Evolutionary conservation across 345 rosid genomes (phyloP).

Genomic region (Gossypium raimondii): DNA sequence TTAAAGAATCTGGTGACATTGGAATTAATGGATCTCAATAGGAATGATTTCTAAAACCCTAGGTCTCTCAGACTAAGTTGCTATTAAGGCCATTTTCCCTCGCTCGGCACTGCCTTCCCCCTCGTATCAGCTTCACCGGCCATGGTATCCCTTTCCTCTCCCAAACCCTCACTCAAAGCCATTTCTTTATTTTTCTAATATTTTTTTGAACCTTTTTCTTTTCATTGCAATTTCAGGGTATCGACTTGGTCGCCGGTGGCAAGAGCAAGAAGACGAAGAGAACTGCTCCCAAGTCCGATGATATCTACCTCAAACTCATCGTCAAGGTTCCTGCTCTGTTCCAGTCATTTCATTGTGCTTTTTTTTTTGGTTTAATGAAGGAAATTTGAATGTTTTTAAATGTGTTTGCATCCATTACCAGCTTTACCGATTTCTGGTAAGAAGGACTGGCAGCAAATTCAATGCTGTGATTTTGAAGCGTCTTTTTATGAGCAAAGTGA

Average conservation of each 20-base stretch:
- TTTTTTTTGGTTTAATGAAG: background rate
- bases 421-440: slow-evolving; percentile 68
- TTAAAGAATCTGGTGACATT: background rate
- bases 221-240: slow-evolving; percentile 43
- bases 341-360: background rate
- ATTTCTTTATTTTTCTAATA: background rate
- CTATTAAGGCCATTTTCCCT: background rate
- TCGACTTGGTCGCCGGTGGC: slow-evolving; percentile 72
- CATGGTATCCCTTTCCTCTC: slow-evolving; percentile 13
- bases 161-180: background rate
- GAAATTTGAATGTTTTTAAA: background rate
- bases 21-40: background rate
- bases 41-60: background rate
- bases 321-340: slow-evolving; percentile 46
- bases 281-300: slow-evolving; percentile 65
- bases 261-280: slow-evolving; percentile 74
- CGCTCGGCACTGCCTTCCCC: background rate
- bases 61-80: background rate
- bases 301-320: slow-evolving; percentile 77
- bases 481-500: slow-evolving; percentile 66
- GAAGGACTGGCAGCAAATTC: slow-evolving; percentile 70
- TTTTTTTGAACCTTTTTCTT: background rate
- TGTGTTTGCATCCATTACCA: slow-evolving; percentile 18
- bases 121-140: background rate
- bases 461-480: slow-evolving; percentile 71